Evolutionary conservation across 1,139 yeast genomes (phyloP).

Genomic region (Saccharomycopsis hybrid): DNA sequence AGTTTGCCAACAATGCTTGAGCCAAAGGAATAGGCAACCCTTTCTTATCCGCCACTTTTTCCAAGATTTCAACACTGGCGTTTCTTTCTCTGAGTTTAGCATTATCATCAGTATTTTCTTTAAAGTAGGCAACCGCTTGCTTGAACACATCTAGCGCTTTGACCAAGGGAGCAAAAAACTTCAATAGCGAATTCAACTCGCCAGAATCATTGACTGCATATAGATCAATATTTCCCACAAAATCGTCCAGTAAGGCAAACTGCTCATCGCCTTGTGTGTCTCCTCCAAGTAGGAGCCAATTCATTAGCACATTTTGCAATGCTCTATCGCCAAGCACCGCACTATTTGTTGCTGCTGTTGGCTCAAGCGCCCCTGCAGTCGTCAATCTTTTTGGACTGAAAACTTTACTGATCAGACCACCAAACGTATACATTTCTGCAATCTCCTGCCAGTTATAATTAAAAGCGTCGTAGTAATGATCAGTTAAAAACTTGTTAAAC

Average conservation of each 20-base stretch:
- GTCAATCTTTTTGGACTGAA: neutral
- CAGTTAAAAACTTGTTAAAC: conserved; percentile 24
- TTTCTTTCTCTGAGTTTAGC: conserved; percentile 2
- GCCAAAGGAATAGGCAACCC: conserved; percentile 28
- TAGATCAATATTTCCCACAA: conserved; percentile 5
- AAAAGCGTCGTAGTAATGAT: conserved; percentile 17
- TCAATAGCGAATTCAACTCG: conserved; percentile 5
- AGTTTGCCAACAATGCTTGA: conserved; percentile 28
- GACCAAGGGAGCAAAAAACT: conserved; percentile 13
- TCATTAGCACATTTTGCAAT: conserved; percentile 10
- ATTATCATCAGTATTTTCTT: conserved; percentile 16
- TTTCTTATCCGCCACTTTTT: conserved; percentile 23
- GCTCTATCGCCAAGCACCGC: neutral
- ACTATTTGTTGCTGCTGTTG: too few species aligned
- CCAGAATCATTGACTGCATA: conserved; percentile 4
- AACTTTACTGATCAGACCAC: conserved; percentile 6
- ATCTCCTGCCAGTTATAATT: conserved; percentile 19
- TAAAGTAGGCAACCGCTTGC: conserved; percentile 16
- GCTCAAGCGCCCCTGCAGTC: neutral
- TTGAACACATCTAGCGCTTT: conserved; percentile 14
- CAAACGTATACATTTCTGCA: conserved; percentile 18
- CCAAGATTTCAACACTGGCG: conserved; percentile 20
- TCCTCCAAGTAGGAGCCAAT: conserved; percentile 20
- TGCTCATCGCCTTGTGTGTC: conserved; percentile 14
- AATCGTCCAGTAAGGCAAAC: conserved; percentile 6